A percentile compares a stretch with the other conserved stretches of the same genome.
phyloP scores from a whole-genome alignment of 116 monocot genomes.

The Cymodocea nodosa region DNA sequence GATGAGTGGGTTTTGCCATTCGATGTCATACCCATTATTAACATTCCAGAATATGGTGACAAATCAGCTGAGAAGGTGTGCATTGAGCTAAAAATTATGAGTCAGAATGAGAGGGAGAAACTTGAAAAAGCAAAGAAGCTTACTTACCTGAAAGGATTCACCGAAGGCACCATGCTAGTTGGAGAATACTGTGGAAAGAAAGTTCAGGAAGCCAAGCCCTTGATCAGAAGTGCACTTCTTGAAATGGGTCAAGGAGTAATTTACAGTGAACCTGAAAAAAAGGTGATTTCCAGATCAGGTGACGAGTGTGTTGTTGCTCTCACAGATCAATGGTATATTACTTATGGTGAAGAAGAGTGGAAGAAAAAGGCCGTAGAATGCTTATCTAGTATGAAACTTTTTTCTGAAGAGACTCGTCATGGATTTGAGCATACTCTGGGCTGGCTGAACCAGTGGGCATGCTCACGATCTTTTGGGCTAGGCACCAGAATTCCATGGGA shows the following conservation, averaged over 20 bases:
- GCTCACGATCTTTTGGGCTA: slow-evolving; percentile 85
- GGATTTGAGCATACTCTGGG: slow-evolving; percentile 67
- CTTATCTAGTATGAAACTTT: slow-evolving; percentile 64
- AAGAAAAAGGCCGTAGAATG: slow-evolving; percentile 56
- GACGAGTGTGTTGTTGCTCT: slow-evolving; percentile 94
- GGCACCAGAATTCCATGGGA: slow-evolving; percentile 92
- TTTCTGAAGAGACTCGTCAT: slow-evolving; percentile 51
- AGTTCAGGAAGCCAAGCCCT: slow-evolving; percentile 77
- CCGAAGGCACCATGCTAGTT: slow-evolving; percentile 81
- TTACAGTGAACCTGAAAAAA: slow-evolving; percentile 89
- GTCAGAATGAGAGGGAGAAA: slow-evolving; percentile 95
- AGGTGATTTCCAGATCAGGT: slow-evolving; percentile 76
- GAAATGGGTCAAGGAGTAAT: slow-evolving; percentile 51
- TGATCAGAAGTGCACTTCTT: slow-evolving; percentile 51
- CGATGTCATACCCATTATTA: slow-evolving; percentile 74
- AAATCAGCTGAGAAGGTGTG: slow-evolving; percentile 85
- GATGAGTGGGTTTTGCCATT: slow-evolving; percentile 93
- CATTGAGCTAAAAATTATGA: slow-evolving; percentile 74
- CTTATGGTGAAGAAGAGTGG: slow-evolving; percentile 82
- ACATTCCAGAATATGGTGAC: slow-evolving; percentile 91
- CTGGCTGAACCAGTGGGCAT: slow-evolving; percentile 98
- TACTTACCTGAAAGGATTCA: slow-evolving; percentile 84
- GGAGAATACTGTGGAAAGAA: slow-evolving; percentile 66
- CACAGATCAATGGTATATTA: slow-evolving; percentile 95
- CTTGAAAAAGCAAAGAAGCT: slow-evolving; percentile 82